Conservation (phyloP, 768 basidiomycete genomes). For the Suillus occidentalis region DNA sequence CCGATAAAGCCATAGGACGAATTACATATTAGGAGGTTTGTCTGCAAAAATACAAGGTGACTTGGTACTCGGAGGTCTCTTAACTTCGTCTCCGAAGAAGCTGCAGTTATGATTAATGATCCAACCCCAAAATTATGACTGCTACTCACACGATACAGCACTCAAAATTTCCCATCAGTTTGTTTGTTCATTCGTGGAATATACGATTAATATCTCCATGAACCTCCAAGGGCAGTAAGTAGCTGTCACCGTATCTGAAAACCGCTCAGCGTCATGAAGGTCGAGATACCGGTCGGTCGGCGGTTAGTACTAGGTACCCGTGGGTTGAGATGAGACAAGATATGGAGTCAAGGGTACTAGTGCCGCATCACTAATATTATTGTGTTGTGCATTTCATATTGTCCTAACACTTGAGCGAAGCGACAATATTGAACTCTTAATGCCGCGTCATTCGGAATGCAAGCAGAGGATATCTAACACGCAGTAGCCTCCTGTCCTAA, state of each 20-base stretch:
- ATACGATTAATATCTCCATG: constrained; percentile 15
- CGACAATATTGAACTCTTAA: not conserved
- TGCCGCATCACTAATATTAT: not conserved
- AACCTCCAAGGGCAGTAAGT: not conserved
- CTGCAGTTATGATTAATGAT: not conserved
- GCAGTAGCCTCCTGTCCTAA: constrained; percentile 10
- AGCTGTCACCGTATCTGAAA: not conserved
- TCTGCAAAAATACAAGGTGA: not conserved
- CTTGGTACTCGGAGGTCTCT: not conserved
- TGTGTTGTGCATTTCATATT: not conserved
- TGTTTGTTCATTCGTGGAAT: constrained; percentile 6
- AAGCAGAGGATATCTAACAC: constrained; percentile 11
- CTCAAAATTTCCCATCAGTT: constrained; percentile 12
- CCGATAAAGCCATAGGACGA: not conserved
- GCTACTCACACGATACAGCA: constrained; percentile 11
- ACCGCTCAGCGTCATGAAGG: not conserved
- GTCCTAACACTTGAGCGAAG: not conserved
- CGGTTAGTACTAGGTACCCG: not conserved
- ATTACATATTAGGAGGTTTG: not conserved
- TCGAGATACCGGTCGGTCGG: not conserved
- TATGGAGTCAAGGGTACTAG: not conserved
- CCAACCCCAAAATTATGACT: not conserved
- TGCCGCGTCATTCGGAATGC: not conserved
- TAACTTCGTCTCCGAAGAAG: not conserved
- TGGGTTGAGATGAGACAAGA: not conserved